phyloP scores from a whole-genome alignment of 768 basidiomycete genomes.

The Cystobasidiopsis lactophilus region DNA sequence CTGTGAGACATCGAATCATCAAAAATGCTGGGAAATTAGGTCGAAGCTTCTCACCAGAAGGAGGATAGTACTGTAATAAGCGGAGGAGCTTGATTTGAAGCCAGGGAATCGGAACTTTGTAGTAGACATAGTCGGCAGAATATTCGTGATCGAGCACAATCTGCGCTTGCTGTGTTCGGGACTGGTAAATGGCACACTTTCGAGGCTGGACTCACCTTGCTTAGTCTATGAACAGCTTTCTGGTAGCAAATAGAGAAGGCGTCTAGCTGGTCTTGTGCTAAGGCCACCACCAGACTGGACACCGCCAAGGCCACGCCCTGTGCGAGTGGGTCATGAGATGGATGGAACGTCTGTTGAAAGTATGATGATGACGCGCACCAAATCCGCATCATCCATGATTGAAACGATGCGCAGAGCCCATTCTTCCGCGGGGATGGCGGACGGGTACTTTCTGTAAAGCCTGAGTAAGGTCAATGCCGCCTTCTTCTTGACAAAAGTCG shows the following conservation, averaged over 20 bases:
- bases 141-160: conserved; percentile 81
- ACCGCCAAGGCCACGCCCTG: conserved; percentile 89
- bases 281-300: conserved; percentile 73
- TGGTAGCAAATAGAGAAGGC: conserved; percentile 80
- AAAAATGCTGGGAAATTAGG: neutral
- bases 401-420: conserved; percentile 90
- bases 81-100: conserved; percentile 86
- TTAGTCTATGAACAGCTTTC: conserved; percentile 73
- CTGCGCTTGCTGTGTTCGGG: conserved; percentile 26
- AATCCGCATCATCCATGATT: conserved; percentile 55
- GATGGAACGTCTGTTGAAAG: neutral
- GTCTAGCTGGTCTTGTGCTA: conserved; percentile 82
- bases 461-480: conserved; percentile 81
- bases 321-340: neutral
- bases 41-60: conserved; percentile 43
- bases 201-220: conserved; percentile 36
- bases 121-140: conserved; percentile 74
- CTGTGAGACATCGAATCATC: conserved; percentile 26
- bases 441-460: conserved; percentile 85
- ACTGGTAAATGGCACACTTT: neutral
- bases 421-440: conserved; percentile 74
- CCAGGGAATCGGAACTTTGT: conserved; percentile 95
- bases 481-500: conserved; percentile 93
- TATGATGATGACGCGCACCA: conserved; percentile 1
- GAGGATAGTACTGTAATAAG: conserved; percentile 82